Evolutionary conservation across 2,329 filamentous ascomycete species (phyloP).

Genomic region (Chaetomiaceae sp.): DNA sequence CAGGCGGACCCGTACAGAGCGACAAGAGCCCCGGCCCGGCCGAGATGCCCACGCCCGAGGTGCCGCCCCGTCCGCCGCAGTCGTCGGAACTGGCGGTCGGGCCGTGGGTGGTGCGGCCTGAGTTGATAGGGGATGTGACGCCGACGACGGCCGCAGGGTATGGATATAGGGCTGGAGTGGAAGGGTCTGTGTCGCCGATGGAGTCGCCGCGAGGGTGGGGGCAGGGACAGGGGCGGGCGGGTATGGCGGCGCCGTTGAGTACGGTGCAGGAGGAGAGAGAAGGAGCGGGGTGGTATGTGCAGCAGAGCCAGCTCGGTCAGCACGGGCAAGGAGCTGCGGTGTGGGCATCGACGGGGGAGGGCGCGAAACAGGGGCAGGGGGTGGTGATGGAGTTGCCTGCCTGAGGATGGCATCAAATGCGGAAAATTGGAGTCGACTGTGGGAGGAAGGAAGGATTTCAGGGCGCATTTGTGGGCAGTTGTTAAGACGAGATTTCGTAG

Average conservation of each 20-base stretch:
- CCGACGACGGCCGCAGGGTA: background rate
- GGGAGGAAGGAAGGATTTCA: too few species aligned
- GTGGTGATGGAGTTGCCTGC: background rate
- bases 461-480: too few species aligned
- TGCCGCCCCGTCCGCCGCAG: background rate
- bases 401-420: background rate
- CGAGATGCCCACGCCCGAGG: constrained; percentile 6
- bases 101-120: background rate
- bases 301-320: background rate
- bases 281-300: background rate
- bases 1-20: background rate
- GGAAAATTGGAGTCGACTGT: too few species aligned
- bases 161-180: background rate
- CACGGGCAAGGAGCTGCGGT: background rate
- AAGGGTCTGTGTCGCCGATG: background rate
- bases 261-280: background rate
- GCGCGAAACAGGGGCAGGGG: background rate
- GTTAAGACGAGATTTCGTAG: too few species aligned
- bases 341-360: background rate
- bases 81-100: constrained; percentile 1
- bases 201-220: background rate
- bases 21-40: background rate
- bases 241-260: background rate
- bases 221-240: background rate
- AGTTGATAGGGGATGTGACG: background rate